A percentile compares a stretch with the other conserved stretches of the same genome.
phyloP scores from a whole-genome alignment of 768 basidiomycete species.

The Kwoniella europaea region DNA sequence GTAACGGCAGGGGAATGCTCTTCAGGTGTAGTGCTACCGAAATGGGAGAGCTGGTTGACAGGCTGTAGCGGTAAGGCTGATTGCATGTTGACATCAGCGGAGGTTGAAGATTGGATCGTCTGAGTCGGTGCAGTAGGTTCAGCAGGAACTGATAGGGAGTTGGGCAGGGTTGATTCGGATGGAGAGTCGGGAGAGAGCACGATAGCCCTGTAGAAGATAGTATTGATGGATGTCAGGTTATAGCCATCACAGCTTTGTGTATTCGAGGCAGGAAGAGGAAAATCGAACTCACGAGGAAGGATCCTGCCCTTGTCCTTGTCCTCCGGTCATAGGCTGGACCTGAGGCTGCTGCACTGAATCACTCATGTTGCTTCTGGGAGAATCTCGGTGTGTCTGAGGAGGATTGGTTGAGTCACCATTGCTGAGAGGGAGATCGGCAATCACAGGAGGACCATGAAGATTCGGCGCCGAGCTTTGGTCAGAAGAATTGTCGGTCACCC shows the following conservation, averaged over 20 bases:
- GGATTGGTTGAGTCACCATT: background rate
- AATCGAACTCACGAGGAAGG: background rate
- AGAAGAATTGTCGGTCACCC: constrained; percentile 10
- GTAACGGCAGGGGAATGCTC: background rate
- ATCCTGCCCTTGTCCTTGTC: background rate
- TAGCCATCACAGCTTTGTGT: background rate
- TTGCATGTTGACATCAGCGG: background rate
- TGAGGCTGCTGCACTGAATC: background rate
- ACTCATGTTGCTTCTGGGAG: background rate
- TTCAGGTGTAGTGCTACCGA: background rate
- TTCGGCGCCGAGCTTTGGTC: too few relatives aligned
- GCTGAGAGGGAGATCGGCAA: background rate
- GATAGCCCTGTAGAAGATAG: constrained; percentile 7
- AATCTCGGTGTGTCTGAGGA: background rate
- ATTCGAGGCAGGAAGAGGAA: background rate
- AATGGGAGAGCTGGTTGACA: background rate
- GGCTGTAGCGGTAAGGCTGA: background rate
- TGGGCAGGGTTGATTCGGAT: background rate
- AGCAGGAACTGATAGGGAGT: background rate
- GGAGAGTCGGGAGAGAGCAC: constrained; percentile 15
- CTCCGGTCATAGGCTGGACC: background rate
- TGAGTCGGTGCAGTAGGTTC: background rate
- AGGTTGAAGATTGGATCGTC: background rate
- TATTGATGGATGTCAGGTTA: background rate
- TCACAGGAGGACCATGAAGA: background rate